Evolutionary conservation across 23 red algal species (phyloP).

Genomic region (Porphyridium purpureum): DNA sequence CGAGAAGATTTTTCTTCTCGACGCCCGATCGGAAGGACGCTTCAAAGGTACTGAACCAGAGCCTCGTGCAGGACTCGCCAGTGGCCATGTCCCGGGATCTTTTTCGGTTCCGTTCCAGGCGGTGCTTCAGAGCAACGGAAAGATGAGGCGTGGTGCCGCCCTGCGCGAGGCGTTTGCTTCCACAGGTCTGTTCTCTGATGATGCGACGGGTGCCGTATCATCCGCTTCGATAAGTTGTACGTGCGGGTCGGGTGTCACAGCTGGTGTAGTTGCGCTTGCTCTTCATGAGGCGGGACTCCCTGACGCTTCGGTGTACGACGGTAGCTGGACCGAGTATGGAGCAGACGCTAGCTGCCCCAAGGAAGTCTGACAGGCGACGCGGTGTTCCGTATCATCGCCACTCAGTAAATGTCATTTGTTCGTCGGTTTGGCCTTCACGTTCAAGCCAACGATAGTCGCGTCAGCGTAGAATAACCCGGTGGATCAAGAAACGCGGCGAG

Average conservation of each 20-base stretch:
- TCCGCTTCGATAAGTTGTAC: too few species aligned
- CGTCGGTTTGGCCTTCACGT: too few species aligned
- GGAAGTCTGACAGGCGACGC: too few species aligned
- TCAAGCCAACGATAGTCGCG: too few species aligned
- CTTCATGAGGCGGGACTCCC: background rate
- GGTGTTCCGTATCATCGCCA: too few species aligned
- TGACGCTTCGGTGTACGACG: background rate
- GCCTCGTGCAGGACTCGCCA: background rate
- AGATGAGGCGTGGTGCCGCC: background rate
- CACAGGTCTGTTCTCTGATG: too few species aligned
- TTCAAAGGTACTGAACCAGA: background rate
- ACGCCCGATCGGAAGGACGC: background rate
- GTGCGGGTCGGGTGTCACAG: background rate
- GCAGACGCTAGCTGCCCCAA: too few species aligned
- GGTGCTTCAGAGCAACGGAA: background rate
- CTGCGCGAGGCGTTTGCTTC: background rate
- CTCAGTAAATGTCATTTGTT: too few species aligned
- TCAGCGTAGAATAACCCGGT: too few species aligned
- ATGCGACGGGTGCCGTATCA: too few species aligned
- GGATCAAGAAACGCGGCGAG: too few species aligned
- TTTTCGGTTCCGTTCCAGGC: background rate
- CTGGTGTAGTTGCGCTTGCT: background rate
- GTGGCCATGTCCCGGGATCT: background rate
- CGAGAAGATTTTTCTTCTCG: background rate
- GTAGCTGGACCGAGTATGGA: background rate